phyloP scores from a whole-genome alignment of 345 rosid genomes.

The Gossypium mustelinum region DNA sequence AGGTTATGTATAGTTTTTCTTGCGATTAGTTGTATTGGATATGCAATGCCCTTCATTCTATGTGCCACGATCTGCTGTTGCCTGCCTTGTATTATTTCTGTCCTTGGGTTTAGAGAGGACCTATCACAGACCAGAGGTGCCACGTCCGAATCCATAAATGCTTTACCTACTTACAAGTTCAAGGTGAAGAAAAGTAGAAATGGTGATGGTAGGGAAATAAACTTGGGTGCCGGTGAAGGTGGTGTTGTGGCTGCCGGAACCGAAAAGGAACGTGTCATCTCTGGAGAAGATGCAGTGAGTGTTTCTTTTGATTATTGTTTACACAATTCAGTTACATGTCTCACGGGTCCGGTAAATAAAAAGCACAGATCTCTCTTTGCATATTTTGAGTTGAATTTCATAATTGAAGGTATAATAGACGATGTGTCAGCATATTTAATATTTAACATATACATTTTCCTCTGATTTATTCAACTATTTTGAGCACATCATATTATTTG shows the following conservation, averaged over 20 bases:
- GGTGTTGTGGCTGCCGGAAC: slow-evolving; percentile 97
- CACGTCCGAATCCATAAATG: slow-evolving; percentile 76
- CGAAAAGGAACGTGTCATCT: slow-evolving; percentile 66
- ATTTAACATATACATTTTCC: neutral
- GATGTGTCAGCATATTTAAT: neutral
- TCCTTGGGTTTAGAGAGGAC: slow-evolving; percentile 92
- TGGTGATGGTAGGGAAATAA: slow-evolving; percentile 41
- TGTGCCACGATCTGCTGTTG: slow-evolving; percentile 98
- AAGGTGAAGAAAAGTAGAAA: slow-evolving; percentile 64
- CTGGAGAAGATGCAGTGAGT: slow-evolving; percentile 95
- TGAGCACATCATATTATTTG: slow-evolving; percentile 10
- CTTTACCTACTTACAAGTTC: slow-evolving; percentile 86
- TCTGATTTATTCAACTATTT: neutral
- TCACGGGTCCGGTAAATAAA: neutral
- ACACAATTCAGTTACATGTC: neutral
- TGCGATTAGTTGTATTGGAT: slow-evolving; percentile 89
- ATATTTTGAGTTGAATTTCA: neutral
- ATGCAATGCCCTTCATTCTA: slow-evolving; percentile 97
- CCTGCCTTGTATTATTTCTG: slow-evolving; percentile 85
- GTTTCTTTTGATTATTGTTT: slow-evolving; percentile 5
- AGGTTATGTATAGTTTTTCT: slow-evolving; percentile 98
- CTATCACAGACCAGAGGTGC: slow-evolving; percentile 86
- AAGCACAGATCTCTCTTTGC: neutral
- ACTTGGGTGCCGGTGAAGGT: slow-evolving; percentile 54
- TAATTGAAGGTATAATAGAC: neutral